These are phyloP conservation scores for Xylaria intraflava DNA, from an alignment of 495 filamentous ascomycete genomes.

Conservation along the genomic window DNA sequence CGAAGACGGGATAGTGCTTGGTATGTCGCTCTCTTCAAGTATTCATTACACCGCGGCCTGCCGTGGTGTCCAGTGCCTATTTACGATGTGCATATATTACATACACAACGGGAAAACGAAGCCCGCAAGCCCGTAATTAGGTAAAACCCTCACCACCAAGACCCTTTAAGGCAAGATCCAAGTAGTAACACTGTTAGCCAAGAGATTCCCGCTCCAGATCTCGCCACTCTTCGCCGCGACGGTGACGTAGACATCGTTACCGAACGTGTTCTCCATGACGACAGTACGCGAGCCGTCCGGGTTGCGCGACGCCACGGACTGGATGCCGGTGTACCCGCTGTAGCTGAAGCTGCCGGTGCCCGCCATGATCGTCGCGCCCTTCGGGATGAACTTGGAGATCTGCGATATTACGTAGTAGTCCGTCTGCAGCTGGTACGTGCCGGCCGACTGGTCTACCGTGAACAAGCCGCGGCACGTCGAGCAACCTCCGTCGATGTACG, in stretches of 20 bases:
- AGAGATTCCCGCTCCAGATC: conserved; percentile 46
- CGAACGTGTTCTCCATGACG: conserved; percentile 49
- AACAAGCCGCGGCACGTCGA: conserved; percentile 45
- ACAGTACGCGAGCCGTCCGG: conserved; percentile 46
- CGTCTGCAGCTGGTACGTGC: conserved; percentile 38
- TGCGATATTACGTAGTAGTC: conserved; percentile 55
- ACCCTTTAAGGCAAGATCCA: conserved; percentile 46
- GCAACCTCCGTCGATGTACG: conserved; percentile 48
- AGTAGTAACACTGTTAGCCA: conserved; percentile 43
- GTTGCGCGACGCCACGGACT: conserved; percentile 46
- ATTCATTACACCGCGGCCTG: too few species aligned
- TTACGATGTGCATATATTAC: too few species aligned
- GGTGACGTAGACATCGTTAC: conserved; percentile 44
- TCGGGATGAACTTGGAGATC: conserved; percentile 51
- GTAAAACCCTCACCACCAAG: too few species aligned
- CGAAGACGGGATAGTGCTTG: too few species aligned
- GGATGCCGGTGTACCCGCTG: conserved; percentile 34
- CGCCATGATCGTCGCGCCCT: conserved; percentile 40
- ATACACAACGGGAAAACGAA: too few species aligned
- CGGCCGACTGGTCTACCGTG: conserved; percentile 32
- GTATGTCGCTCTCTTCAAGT: too few species aligned
- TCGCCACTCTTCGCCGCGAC: conserved; percentile 37
- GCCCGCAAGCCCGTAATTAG: too few species aligned
- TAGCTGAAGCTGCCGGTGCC: conserved; percentile 45
- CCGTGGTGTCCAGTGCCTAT: too few species aligned